Base-by-base conservation (phyloP, 148 eudicot genomes). In the Spergularia marina region DNA sequence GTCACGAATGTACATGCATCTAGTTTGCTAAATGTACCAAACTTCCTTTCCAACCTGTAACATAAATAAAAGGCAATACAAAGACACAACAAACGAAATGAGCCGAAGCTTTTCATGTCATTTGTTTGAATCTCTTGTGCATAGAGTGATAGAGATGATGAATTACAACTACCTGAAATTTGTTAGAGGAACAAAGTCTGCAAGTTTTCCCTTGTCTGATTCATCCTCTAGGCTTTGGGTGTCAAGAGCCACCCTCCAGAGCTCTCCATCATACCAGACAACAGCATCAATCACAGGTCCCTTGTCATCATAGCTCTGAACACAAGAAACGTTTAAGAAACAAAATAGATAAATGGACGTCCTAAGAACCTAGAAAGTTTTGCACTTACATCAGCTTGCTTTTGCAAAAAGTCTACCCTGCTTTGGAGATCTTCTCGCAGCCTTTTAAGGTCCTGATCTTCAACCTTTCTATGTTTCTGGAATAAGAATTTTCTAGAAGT, bases 281-380 rank as follows among this genome's bases (percentile, higher is more conserved):
- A 95, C 99, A 88, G 91, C 99, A 85, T 95, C 97, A 77, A 95
- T 88, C 71, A 92, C 82, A 65, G 99, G 99, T 52, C 99, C 99
- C 80, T 95, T 92, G 85, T 95, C 99, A 73, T 95, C 94, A 73
- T 92, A 90, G 86, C 83, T 85, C 99, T 95, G 76, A 59, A 79
- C 53, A 70, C 55, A 76, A 17, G 52, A 53, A 58, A 60, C 11
- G 41, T 72, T 65, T 72, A 36, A 74, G 55, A 78, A 68, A 30
- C 12, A 6, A 68, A 72, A 53, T 11, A 76, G 16, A 30, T 1
- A 20, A 17, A 58, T 10, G 71, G 5, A 70, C 64, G 15, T 40
- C 53, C 41, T 41, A 40, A 20, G 30, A 59, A 59, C 21, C 34
- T 0, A 47, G 81, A 77, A 55, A 55, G 49, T 49, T 44, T 8